Percentiles rank a stretch among this genome's conserved stretches.
Conservation (phyloP, 2,329 filamentous ascomycete species). For the Colletotrichum tanaceti region DNA sequence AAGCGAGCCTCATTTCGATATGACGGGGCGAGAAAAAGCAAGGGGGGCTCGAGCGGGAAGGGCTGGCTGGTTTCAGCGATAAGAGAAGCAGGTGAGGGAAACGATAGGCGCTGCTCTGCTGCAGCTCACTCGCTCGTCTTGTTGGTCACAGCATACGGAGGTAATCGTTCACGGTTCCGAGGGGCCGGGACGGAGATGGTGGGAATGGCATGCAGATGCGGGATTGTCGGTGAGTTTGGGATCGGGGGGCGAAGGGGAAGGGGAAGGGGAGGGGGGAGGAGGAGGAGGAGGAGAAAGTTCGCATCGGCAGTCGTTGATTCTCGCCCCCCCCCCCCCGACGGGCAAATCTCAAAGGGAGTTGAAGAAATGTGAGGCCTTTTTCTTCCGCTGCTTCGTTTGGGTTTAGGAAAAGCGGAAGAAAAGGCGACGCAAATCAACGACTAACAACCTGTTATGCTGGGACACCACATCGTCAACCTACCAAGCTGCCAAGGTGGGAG, state of each 20-base stretch:
- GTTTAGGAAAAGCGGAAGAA: neutral
- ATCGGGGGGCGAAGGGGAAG: conserved; percentile 7
- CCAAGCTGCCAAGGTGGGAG: too few species aligned
- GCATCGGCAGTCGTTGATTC: conserved; percentile 23
- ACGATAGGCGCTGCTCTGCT: neutral
- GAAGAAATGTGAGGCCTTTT: conserved; percentile 5
- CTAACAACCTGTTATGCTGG: conserved; percentile 18
- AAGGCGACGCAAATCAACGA: neutral
- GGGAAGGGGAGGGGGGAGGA: neutral
- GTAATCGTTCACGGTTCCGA: neutral
- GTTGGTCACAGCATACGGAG: too few species aligned
- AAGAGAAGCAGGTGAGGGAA: conserved; percentile 10
- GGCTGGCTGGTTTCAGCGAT: conserved; percentile 23
- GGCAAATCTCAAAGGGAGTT: neutral
- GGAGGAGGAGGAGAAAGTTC: neutral
- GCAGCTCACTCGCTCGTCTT: too few species aligned
- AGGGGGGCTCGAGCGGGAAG: conserved; percentile 9
- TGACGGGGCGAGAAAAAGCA: neutral
- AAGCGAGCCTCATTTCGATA: conserved; percentile 36
- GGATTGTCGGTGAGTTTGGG: conserved; percentile 39
- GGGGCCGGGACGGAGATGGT: conserved; percentile 9
- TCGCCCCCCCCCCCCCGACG: neutral
- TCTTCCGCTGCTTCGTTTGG: neutral
- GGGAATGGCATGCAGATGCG: conserved; percentile 21
- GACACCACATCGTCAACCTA: neutral